Conservation (phyloP, 1,284 basidiomycete species). For the Ceratobasidium sp. region DNA sequence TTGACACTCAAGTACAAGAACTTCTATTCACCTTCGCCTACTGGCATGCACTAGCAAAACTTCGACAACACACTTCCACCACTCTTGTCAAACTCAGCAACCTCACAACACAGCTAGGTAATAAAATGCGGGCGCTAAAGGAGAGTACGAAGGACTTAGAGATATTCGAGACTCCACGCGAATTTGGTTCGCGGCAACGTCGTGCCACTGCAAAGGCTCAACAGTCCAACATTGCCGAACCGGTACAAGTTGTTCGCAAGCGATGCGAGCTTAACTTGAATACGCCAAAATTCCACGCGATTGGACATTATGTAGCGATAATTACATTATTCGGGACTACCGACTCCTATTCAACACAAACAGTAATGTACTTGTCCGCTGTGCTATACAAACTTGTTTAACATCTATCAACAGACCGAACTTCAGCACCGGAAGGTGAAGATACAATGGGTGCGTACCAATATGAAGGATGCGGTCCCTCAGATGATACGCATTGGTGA, state of each 20-base stretch:
- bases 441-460: constrained; percentile 43
- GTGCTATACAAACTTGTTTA: not conserved
- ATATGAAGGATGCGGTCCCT: constrained; percentile 26
- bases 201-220: not conserved
- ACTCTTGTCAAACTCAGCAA: constrained; percentile 47
- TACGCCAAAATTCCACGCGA: constrained; percentile 51
- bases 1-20: constrained; percentile 47
- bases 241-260: not conserved
- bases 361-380: too few species aligned
- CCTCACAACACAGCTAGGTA: constrained; percentile 46
- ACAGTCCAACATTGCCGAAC: too few species aligned
- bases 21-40: constrained; percentile 48
- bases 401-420: constrained; percentile 41
- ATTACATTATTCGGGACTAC: constrained; percentile 51
- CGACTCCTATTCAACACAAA: constrained; percentile 51
- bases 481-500: constrained; percentile 45
- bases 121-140: constrained; percentile 44
- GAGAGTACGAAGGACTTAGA: constrained; percentile 44
- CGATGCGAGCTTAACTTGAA: constrained; percentile 46
- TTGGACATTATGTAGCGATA: constrained; percentile 49
- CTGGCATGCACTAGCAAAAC: constrained; percentile 52
- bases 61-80: constrained; percentile 49
- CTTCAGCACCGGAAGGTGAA: constrained; percentile 45
- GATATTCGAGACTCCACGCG: constrained; percentile 48
- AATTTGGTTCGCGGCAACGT: constrained; percentile 44